These are phyloP conservation scores for Halophytophthora polymorphica DNA, from an alignment of 352 stramenopile genomes.

Conservation along the genomic window DNA sequence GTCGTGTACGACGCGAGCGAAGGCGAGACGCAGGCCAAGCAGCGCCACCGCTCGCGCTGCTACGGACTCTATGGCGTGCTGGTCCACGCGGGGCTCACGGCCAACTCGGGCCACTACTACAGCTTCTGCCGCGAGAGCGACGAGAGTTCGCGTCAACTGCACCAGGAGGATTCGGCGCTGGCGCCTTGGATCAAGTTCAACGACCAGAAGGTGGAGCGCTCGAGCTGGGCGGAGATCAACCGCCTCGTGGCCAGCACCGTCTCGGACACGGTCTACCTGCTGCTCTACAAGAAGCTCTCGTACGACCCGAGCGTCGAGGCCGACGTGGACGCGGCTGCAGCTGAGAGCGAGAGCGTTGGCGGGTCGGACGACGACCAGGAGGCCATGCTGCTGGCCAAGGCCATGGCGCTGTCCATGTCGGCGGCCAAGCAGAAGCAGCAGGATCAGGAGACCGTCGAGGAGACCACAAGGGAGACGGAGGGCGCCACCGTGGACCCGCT, in stretches of 20 bases:
- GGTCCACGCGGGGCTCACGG: constrained; percentile 85
- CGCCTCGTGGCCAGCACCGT: constrained; percentile 69
- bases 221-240: constrained; percentile 84
- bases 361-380: constrained; percentile 62
- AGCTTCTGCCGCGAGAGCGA: constrained; percentile 85
- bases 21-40: constrained; percentile 13
- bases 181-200: constrained; percentile 92
- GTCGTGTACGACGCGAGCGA: constrained; percentile 18
- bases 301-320: constrained; percentile 31
- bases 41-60: constrained; percentile 39
- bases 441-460: constrained; percentile 32
- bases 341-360: constrained; percentile 6
- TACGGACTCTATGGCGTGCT: constrained; percentile 90
- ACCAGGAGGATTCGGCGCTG: constrained; percentile 72
- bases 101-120: constrained; percentile 91
- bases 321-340: constrained; percentile 8
- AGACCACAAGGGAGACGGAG: constrained; percentile 30
- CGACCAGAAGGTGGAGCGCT: constrained; percentile 78
- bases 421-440: constrained; percentile 51
- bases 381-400: constrained; percentile 84
- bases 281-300: constrained; percentile 87
- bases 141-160: constrained; percentile 62
- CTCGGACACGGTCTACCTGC: constrained; percentile 85
- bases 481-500: constrained; percentile 2
- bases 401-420: constrained; percentile 88